These are phyloP conservation scores for Ambrosiella cleistominuta DNA, from an alignment of 2,329 filamentous ascomycete genomes.

Conservation along the genomic window DNA sequence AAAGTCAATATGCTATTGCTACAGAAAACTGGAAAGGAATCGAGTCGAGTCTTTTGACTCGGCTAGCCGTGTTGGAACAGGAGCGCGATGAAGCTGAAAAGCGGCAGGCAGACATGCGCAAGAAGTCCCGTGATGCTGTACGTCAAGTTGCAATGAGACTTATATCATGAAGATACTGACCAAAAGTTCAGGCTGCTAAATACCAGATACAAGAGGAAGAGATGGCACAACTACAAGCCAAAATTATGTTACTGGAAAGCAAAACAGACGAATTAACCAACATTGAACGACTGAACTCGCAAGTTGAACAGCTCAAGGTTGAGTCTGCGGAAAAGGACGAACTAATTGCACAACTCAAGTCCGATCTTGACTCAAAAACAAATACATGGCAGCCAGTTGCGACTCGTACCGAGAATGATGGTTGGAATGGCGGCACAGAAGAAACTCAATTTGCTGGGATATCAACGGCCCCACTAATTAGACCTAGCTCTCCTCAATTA, in stretches of 20 bases:
- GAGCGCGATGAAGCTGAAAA: slow-evolving; percentile 75
- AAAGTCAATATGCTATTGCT: slow-evolving; percentile 85
- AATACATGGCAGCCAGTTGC: slow-evolving; percentile 1
- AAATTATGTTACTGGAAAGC: background rate
- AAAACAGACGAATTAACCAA: background rate
- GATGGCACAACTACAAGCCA: slow-evolving; percentile 48
- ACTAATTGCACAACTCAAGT: slow-evolving; percentile 2
- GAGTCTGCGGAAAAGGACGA: background rate
- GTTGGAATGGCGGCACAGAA: background rate
- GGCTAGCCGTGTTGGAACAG: slow-evolving; percentile 64
- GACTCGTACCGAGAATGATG: background rate
- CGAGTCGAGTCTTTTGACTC: slow-evolving; percentile 65
- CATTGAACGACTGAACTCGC: background rate
- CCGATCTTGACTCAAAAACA: slow-evolving; percentile 4
- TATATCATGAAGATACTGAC: background rate
- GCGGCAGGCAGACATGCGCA: slow-evolving; percentile 72
- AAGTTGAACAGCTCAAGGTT: slow-evolving; percentile 1
- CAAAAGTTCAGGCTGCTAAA: background rate
- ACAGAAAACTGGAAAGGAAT: slow-evolving; percentile 97
- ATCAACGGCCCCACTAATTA: background rate
- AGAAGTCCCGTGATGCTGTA: slow-evolving; percentile 75
- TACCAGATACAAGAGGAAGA: slow-evolving; percentile 56
- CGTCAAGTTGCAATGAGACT: slow-evolving; percentile 18
- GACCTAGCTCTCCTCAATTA: slow-evolving; percentile 7
- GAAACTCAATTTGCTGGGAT: background rate